Conservation (phyloP, 2,329 filamentous ascomycete species). For the Dothidotthia symphoricarpi region DNA sequence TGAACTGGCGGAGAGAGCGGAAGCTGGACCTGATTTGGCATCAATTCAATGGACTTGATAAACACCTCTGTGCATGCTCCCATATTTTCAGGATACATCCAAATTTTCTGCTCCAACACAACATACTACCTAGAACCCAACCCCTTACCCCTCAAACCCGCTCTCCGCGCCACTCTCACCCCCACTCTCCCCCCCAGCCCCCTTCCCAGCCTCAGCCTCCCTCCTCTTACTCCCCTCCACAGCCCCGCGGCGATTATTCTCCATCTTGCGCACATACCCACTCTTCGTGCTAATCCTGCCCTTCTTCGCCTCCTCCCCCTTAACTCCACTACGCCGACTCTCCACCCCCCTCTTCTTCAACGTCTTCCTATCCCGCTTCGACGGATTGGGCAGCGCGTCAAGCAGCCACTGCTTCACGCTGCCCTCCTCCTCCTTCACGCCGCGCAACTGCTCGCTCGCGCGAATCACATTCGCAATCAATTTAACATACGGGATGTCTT, state of each 20-base stretch:
- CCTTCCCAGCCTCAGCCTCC: constrained; percentile 18
- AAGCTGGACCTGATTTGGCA: too few relatives aligned
- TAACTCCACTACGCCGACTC: constrained; percentile 54
- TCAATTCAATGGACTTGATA: too few relatives aligned
- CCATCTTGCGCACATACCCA: constrained; percentile 67
- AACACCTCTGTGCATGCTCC: too few relatives aligned
- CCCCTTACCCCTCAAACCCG: too few relatives aligned
- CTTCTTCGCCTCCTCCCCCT: constrained; percentile 21
- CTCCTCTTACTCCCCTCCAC: constrained; percentile 36
- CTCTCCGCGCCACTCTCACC: constrained; percentile 35
- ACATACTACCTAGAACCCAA: too few relatives aligned
- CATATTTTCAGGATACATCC: too few relatives aligned
- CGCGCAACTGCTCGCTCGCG: constrained; percentile 69
- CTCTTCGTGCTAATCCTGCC: constrained; percentile 79
- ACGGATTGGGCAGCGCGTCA: constrained; percentile 78
- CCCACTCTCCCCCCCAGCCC: constrained; percentile 13
- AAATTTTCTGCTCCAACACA: too few relatives aligned
- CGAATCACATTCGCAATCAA: constrained; percentile 91
- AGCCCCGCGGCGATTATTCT: constrained; percentile 63
- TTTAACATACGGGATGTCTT: constrained; percentile 87
- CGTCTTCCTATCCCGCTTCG: constrained; percentile 79
- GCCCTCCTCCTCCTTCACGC: constrained; percentile 42
- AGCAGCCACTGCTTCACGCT: constrained; percentile 70
- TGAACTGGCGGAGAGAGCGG: too few relatives aligned
- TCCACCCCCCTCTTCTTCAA: constrained; percentile 81